phyloP scores from a whole-genome alignment of 2,329 filamentous ascomycete genomes.

The Pestalotiopsis sp. region DNA sequence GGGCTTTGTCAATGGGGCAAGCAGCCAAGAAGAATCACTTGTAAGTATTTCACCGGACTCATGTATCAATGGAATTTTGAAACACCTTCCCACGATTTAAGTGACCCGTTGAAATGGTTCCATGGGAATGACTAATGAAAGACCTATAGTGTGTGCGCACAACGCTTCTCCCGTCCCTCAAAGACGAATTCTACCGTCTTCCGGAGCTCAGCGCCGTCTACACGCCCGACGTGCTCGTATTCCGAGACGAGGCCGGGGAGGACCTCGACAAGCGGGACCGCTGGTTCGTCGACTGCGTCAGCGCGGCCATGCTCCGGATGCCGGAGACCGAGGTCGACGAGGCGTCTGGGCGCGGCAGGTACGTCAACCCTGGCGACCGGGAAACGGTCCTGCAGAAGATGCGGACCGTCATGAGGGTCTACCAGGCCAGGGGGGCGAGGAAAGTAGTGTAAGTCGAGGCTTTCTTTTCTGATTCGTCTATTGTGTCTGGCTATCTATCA shows the following conservation, averaged over 20 bases:
- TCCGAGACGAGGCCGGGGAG: slow-evolving; percentile 43
- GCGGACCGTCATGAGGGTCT: slow-evolving; percentile 57
- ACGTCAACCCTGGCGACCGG: slow-evolving; percentile 49
- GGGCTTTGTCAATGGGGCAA: slow-evolving; percentile 62
- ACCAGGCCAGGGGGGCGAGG: slow-evolving; percentile 44
- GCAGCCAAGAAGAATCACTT: slow-evolving; percentile 64
- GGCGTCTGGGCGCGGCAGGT: slow-evolving; percentile 28
- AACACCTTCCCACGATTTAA: too few species aligned
- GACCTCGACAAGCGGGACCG: slow-evolving; percentile 49
- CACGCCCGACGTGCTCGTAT: slow-evolving; percentile 62
- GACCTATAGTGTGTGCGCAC: slow-evolving; percentile 53
- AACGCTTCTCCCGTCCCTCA: slow-evolving; percentile 61
- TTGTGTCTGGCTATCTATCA: too few species aligned
- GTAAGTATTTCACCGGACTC: background rate
- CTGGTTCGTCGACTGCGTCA: slow-evolving; percentile 62
- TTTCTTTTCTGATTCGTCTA: too few species aligned
- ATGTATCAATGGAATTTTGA: background rate
- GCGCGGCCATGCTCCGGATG: slow-evolving; percentile 60
- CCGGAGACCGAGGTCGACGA: slow-evolving; percentile 49
- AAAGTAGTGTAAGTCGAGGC: slow-evolving; percentile 43
- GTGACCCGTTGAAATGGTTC: too few species aligned
- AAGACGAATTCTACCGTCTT: slow-evolving; percentile 61
- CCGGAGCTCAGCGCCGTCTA: slow-evolving; percentile 60
- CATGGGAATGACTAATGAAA: background rate
- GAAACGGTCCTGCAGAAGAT: slow-evolving; percentile 59